These are phyloP conservation scores for Juglanconis sp. DNA, from an alignment of 2,329 filamentous ascomycete genomes.

Conservation along the genomic window DNA sequence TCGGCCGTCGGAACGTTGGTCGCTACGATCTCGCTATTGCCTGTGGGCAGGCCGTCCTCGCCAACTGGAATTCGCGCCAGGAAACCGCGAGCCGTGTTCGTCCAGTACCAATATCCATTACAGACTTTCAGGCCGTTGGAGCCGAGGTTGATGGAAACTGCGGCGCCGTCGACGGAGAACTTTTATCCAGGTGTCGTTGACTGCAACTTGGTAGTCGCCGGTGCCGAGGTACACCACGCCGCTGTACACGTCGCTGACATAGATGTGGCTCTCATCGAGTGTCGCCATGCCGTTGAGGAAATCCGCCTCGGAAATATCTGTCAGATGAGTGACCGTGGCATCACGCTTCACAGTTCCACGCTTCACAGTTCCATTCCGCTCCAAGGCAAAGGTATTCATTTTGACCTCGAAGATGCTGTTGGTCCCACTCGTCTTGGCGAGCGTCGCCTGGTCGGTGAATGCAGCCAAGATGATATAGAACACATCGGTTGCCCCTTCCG, in stretches of 20 bases:
- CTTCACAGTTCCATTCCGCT: background rate
- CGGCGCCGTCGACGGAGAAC: conserved; percentile 12
- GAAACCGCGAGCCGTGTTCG: conserved; percentile 20
- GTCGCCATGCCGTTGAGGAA: conserved; percentile 26
- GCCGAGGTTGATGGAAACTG: conserved; percentile 17
- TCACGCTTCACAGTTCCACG: background rate
- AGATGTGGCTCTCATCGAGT: conserved; percentile 20
- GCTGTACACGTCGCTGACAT: conserved; percentile 25
- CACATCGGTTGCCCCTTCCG: background rate
- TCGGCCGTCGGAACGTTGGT: conserved; percentile 4
- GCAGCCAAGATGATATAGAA: conserved; percentile 10
- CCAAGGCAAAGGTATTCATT: conserved; percentile 1
- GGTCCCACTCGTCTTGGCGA: conserved; percentile 8
- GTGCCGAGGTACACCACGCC: conserved; percentile 25
- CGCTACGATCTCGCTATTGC: background rate
- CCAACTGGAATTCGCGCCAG: conserved; percentile 4
- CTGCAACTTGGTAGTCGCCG: conserved; percentile 19
- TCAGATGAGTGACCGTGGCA: conserved; percentile 6
- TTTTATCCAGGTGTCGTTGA: conserved; percentile 25
- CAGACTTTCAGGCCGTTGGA: conserved; percentile 28
- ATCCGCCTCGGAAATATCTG: conserved; percentile 17
- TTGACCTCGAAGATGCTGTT: conserved; percentile 9
- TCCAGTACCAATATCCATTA: conserved; percentile 26
- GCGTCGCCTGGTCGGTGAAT: background rate
- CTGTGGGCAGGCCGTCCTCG: background rate